Base-by-base conservation (phyloP, 192 early-diverging fungal genomes). In the Backusella parvicylindrica region DNA sequence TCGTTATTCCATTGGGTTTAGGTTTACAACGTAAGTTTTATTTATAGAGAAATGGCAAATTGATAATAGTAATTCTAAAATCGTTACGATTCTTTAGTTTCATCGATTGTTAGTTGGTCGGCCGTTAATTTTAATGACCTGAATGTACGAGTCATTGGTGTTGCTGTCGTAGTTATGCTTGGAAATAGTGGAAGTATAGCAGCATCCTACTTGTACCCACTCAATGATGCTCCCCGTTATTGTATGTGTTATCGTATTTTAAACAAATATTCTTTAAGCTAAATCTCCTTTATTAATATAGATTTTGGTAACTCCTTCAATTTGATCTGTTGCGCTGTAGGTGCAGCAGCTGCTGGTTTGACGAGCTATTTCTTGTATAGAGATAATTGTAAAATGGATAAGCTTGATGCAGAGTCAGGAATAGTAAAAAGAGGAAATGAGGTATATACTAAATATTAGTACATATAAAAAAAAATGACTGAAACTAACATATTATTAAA, bases 141-240 rank as follows among this genome's bases (percentile, higher is more conserved):
- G 3, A 64, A 32, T 8, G 37, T 64, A 36, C 40, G 76, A 63
- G 79, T 71, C 1, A 41, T 80, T 4, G 70, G 70, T 1, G 71
- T 80, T 2, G 79, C 79, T 3, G 31, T 68, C 0, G 71, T 80
- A 6, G 40, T 80, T 2, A 73, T 72, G 64, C 38, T 80, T 5
- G 79, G 79, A 1, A 75, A 80, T 21, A 21, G 15, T 30, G 79
- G 79, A 32, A 37, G 70, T 38, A 71, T 80, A 4, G 50, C 73
- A 5, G 70, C 79, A 18, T 80, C 79, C 6, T 80, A 72, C 36
- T 36, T 80, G 6, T 80, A 76, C 43, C 79, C 70, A 40, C 69
- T 69, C n/a, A 23, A 18, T 35, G 66, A 76, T 69, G 74, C 33
- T 6, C 79, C 74, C 8, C 41, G 26, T 40, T 73, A 73, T 31